phyloP scores from a whole-genome alignment of 1,284 basidiomycete genomes.

The Naganishia sp. region DNA sequence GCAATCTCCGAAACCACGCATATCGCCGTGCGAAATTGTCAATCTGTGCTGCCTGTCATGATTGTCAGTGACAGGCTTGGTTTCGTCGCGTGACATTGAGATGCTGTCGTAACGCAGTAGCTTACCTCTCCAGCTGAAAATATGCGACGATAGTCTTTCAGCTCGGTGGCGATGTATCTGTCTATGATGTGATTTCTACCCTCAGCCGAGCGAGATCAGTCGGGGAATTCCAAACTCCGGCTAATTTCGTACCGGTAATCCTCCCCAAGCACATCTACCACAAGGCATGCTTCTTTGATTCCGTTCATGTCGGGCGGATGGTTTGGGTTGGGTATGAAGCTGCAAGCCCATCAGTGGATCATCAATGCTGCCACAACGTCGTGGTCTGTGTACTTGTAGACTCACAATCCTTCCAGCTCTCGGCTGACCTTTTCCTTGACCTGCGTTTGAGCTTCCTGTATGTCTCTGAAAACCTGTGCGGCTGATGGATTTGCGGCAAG shows the following conservation, averaged over 20 bases:
- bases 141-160: slow-evolving; percentile 95
- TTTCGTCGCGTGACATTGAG: background rate
- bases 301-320: slow-evolving; percentile 66
- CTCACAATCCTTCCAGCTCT: slow-evolving; percentile 89
- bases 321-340: slow-evolving; percentile 74
- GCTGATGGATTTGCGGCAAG: slow-evolving; percentile 74
- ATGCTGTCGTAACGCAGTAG: slow-evolving; percentile 44
- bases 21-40: slow-evolving; percentile 93
- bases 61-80: slow-evolving; percentile 2
- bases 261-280: slow-evolving; percentile 79
- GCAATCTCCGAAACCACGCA: slow-evolving; percentile 92
- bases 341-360: slow-evolving; percentile 45
- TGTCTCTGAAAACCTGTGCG: slow-evolving; percentile 70
- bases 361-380: background rate
- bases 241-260: slow-evolving; percentile 65
- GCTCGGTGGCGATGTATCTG: slow-evolving; percentile 83
- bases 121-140: slow-evolving; percentile 83
- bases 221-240: background rate
- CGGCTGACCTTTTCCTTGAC: slow-evolving; percentile 74
- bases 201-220: background rate
- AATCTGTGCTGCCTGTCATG: slow-evolving; percentile 74
- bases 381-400: slow-evolving; percentile 30
- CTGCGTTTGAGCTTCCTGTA: slow-evolving; percentile 75
- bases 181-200: slow-evolving; percentile 70
- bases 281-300: slow-evolving; percentile 63